Percentiles rank a stretch among this genome's conserved stretches.
phyloP scores from a whole-genome alignment of 345 rosid genomes.

The Ceriops decandra region DNA sequence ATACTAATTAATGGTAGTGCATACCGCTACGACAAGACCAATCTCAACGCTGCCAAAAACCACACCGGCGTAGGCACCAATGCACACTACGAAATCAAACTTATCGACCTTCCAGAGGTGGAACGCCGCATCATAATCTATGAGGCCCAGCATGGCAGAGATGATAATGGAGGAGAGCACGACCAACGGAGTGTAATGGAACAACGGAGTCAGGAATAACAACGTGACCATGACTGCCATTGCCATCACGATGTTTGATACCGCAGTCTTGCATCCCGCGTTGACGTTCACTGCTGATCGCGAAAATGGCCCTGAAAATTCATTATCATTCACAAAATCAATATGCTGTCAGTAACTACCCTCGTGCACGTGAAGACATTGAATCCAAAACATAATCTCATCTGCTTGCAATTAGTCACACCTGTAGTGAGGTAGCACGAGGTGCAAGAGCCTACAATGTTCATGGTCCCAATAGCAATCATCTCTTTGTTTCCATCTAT shows the following conservation, averaged over 20 bases:
- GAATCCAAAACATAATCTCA: too few relatives aligned
- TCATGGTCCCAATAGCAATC: slow-evolving; percentile 94
- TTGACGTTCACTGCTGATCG: slow-evolving; percentile 90
- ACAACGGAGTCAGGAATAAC: slow-evolving; percentile 76
- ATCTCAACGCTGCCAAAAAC: slow-evolving; percentile 79
- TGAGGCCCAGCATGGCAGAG: slow-evolving; percentile 86
- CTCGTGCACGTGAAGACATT: too few relatives aligned
- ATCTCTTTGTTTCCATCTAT: slow-evolving; percentile 96
- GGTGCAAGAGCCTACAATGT: slow-evolving; percentile 84
- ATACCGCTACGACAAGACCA: slow-evolving; percentile 69
- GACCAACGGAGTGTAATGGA: slow-evolving; percentile 88
- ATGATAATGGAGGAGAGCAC: slow-evolving; percentile 83
- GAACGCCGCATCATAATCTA: slow-evolving; percentile 76
- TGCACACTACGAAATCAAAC: slow-evolving; percentile 77
- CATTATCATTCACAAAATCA: not conserved
- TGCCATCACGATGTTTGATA: slow-evolving; percentile 93
- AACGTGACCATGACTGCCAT: slow-evolving; percentile 76
- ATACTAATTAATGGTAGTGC: not conserved
- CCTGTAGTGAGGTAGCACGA: slow-evolving; percentile 91
- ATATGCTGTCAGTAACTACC: too few relatives aligned
- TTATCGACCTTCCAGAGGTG: slow-evolving; percentile 87
- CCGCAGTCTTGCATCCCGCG: slow-evolving; percentile 84
- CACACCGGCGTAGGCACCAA: slow-evolving; percentile 75
- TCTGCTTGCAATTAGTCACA: slow-evolving; percentile 11
- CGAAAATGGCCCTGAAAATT: slow-evolving; percentile 78